These are phyloP conservation scores for Rubia occidens DNA, from an alignment of 305 asterid genomes.

Conservation along the genomic window DNA sequence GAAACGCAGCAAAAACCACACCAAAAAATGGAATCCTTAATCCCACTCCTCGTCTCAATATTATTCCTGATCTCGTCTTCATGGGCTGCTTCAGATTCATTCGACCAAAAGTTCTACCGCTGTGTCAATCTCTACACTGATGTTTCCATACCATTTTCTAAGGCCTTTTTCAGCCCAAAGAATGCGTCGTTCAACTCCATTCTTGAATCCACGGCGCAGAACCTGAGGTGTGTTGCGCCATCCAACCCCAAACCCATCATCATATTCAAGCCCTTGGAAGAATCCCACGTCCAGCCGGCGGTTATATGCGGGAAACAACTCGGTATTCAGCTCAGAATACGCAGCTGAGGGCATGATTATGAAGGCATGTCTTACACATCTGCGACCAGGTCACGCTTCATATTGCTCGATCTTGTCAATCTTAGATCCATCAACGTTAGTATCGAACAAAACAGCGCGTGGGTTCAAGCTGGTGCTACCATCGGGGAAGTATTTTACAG, in stretches of 20 bases:
- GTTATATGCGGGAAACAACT: neutral
- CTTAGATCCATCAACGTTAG: constrained; percentile 5
- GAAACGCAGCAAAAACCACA: neutral
- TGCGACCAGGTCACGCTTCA: neutral
- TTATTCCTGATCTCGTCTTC: neutral
- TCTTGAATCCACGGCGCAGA: constrained; percentile 3
- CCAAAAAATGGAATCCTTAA: neutral
- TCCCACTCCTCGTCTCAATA: neutral
- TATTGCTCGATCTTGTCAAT: neutral
- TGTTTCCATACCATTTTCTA: constrained; percentile 1
- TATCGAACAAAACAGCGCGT: constrained; percentile 2
- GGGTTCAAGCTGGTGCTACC: constrained; percentile 1
- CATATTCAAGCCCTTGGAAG: neutral
- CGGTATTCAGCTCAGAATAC: constrained; percentile 2
- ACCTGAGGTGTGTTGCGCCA: neutral
- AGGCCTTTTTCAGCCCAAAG: neutral
- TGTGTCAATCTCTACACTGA: neutral
- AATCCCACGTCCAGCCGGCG: constrained; percentile 9
- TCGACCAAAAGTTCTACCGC: neutral
- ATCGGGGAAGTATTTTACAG: neutral
- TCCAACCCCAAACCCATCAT: neutral
- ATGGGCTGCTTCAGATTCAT: neutral
- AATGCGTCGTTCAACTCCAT: neutral
- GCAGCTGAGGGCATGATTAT: neutral
- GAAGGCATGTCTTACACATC: constrained; percentile 7